Conservation (phyloP, 2,329 filamentous ascomycete species). For the Trematosphaeria pertusa region DNA sequence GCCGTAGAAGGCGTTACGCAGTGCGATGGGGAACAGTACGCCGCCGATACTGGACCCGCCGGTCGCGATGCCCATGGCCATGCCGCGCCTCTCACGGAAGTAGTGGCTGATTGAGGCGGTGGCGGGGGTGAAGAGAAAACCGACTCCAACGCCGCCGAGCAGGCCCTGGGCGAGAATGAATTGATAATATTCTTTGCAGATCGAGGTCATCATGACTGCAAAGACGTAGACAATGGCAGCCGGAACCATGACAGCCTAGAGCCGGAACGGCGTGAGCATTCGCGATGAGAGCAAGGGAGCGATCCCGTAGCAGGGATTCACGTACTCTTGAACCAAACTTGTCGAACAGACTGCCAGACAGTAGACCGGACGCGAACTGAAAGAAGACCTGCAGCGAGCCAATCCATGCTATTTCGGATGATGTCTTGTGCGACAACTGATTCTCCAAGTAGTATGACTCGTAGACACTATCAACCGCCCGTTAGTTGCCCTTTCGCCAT, state of each 20-base stretch:
- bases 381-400: slow-evolving; percentile 53
- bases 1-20: too few relatives aligned
- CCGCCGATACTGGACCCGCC: slow-evolving; percentile 60
- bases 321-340: too few relatives aligned
- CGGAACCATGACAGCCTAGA: slow-evolving; percentile 61
- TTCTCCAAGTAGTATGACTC: slow-evolving; percentile 57
- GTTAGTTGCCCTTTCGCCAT: too few relatives aligned
- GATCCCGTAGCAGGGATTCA: too few relatives aligned
- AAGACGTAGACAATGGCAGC: slow-evolving; percentile 66
- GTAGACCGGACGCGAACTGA: too few relatives aligned
- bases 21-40: slow-evolving; percentile 69
- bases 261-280: slow-evolving; percentile 69
- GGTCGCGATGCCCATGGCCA: slow-evolving; percentile 57
- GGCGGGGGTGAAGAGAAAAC: slow-evolving; percentile 61
- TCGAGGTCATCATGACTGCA: slow-evolving; percentile 67
- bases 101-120: slow-evolving; percentile 53
- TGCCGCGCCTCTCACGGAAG: slow-evolving; percentile 59
- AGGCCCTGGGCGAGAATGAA: slow-evolving; percentile 63
- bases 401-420: slow-evolving; percentile 56
- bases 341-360: too few relatives aligned
- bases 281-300: slow-evolving; percentile 64
- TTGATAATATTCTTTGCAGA: slow-evolving; percentile 63
- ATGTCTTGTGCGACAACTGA: slow-evolving; percentile 48
- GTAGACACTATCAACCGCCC: too few relatives aligned
- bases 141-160: slow-evolving; percentile 59